These are phyloP conservation scores for Triticum aestivum DNA, from an alignment of 176 grass and related monocot genomes.

Conservation along the genomic window IWGSC_CS_RefSeq_v2.1 NC_057798.1:654833575-654834074, in stretches of 20 bases:
- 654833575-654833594: slow-evolving; percentile 21
- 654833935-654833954: slow-evolving; percentile 68
- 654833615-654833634: slow-evolving; percentile 21
- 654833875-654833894: slow-evolving; percentile 98
- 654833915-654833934: slow-evolving; percentile 51
- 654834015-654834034: slow-evolving; percentile 63
- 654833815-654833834: slow-evolving; percentile 82
- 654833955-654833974: slow-evolving; percentile 71
- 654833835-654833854: slow-evolving; percentile 94
- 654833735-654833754: slow-evolving; percentile 87
- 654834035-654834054: slow-evolving; percentile 59
- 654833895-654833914: slow-evolving; percentile 95
- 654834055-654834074: slow-evolving; percentile 88
- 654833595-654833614: slow-evolving; percentile 33
- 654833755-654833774: slow-evolving; percentile 97
- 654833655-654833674: slow-evolving; percentile 25
- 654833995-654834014: slow-evolving; percentile 70
- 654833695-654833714: slow-evolving; percentile 30
- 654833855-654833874: slow-evolving; percentile 94
- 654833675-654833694: background rate
- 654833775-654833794: slow-evolving; percentile 80
- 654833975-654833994: slow-evolving; percentile 59
- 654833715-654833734: slow-evolving; percentile 65
- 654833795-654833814: slow-evolving; percentile 83
- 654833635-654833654: slow-evolving; percentile 26